These are phyloP conservation scores for Neocallimastix lanati DNA, from an alignment of 192 early-diverging fungal species.

Conservation along the genomic window DNA sequence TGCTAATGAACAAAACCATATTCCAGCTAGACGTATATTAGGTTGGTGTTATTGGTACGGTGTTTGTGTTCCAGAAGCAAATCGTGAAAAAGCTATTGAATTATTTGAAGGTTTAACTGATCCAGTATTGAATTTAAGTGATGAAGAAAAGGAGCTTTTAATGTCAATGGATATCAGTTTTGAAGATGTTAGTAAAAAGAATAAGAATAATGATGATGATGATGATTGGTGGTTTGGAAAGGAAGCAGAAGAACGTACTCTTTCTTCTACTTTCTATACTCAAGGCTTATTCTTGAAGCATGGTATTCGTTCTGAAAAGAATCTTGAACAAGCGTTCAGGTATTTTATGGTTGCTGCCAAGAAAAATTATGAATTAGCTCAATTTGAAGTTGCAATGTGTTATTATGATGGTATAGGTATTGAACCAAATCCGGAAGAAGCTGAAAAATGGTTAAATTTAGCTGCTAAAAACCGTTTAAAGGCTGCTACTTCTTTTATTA, in stretches of 20 bases:
- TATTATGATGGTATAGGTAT: not conserved
- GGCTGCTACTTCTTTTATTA: not conserved
- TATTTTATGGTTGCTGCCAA: not conserved
- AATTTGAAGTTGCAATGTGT: not conserved
- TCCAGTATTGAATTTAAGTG: not conserved
- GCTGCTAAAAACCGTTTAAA: not conserved
- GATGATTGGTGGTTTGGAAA: not conserved
- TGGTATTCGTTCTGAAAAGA: not conserved
- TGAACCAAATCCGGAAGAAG: not conserved
- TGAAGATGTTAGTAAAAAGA: not conserved
- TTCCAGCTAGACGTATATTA: constrained; percentile 30
- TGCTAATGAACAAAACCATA: constrained; percentile 29
- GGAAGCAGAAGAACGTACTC: not conserved
- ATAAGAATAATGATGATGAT: not conserved
- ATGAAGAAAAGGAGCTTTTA: not conserved
- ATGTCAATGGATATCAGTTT: not conserved
- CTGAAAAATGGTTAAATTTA: not conserved
- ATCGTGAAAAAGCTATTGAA: not conserved
- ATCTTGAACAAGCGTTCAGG: not conserved
- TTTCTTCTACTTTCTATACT: not conserved
- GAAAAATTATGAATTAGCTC: not conserved
- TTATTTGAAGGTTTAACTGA: not conserved
- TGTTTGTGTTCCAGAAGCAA: constrained; percentile 14
- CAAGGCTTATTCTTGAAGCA: not conserved
- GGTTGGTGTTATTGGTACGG: constrained; percentile 43